Conservation (phyloP, 768 basidiomycete species). For the Amanita exitialis region DNA sequence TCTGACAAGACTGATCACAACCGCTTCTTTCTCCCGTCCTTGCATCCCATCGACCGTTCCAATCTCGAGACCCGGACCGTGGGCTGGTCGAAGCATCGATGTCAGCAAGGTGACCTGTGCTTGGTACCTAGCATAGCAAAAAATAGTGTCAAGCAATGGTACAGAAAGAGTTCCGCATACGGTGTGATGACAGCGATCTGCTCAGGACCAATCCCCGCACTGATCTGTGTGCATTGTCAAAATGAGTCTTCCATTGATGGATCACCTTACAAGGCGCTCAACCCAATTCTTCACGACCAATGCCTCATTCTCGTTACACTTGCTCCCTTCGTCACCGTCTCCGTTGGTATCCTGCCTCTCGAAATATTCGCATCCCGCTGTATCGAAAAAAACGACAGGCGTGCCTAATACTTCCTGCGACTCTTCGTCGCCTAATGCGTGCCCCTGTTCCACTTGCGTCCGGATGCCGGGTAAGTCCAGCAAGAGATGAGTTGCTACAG, state of each 20-base stretch:
- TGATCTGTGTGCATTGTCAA: constrained; percentile 2
- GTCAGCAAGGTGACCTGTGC: constrained; percentile 86
- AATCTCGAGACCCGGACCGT: constrained; percentile 70
- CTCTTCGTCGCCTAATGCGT: constrained; percentile 39
- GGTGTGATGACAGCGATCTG: constrained; percentile 79
- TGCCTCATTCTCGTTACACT: constrained; percentile 93
- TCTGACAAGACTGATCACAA: constrained; percentile 86
- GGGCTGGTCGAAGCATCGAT: constrained; percentile 59
- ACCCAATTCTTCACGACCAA: constrained; percentile 79
- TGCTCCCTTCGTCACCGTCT: constrained; percentile 81
- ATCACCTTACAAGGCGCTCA: constrained; percentile 49
- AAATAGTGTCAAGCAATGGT: neutral
- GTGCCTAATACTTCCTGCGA: constrained; percentile 61
- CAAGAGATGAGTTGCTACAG: constrained; percentile 68
- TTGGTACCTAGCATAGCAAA: constrained; percentile 54
- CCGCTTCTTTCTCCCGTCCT: constrained; percentile 90
- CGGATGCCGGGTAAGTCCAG: constrained; percentile 50
- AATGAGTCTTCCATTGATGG: neutral
- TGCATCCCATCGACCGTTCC: constrained; percentile 97
- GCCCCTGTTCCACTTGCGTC: constrained; percentile 18
- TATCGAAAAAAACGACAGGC: constrained; percentile 91
- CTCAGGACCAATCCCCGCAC: constrained; percentile 22
- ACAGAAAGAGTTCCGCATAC: constrained; percentile 1
- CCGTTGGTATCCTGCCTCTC: constrained; percentile 57
- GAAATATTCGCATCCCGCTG: constrained; percentile 88